Base-by-base conservation (phyloP, 1,284 basidiomycete genomes). In the Kwoniella shivajii region DNA sequence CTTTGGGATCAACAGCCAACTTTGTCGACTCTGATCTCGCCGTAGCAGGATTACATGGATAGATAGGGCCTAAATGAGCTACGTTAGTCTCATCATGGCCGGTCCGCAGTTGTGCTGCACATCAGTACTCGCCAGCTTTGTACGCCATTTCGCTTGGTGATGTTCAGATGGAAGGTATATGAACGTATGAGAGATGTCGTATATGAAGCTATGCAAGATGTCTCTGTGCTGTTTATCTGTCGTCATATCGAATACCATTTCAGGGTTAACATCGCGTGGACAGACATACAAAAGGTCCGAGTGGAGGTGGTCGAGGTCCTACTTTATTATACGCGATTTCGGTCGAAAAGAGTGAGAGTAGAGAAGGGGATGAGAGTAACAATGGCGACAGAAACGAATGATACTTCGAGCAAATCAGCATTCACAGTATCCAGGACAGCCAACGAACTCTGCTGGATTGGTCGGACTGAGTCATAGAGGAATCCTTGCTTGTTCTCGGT, bases 31-130 rank as follows among this genome's bases (percentile, higher is more conserved):
- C 73, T 26, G 71, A 68, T 38, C 78, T 66, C 33, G 84, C 78
- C 1, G 90, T 91, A 29, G 79, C 80, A 4, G 91, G 91, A 68
- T 88, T 90, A 59, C 86, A 84, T 4, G 90, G 85, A 72, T 86
- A 89, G 22, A 91, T 54, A 1, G 73, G 67, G 47, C 71, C 77
- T 61, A 22, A 4, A 31, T 9, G 14, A 4, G 38, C 13, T n/a
- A 33, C 10, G 20, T 20, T 24, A 30, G n/a, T 16, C 16, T 36
- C 18, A 36, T 13, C 24, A 22, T 42, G 16, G 5, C 14, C 24
- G 9, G 14, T 20, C 29, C 27, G 24, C 26, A n/a, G n/a, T 5
- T 10, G 13, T 29, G 2, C 20, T 30, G 18, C 13, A 39, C 2
- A 5, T 1, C 29, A 11, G 39, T 2, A 33, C 69, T 50, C 26